Base-by-base conservation (phyloP, 2,329 filamentous ascomycete genomes). In the Cryphonectria japonica region DNA sequence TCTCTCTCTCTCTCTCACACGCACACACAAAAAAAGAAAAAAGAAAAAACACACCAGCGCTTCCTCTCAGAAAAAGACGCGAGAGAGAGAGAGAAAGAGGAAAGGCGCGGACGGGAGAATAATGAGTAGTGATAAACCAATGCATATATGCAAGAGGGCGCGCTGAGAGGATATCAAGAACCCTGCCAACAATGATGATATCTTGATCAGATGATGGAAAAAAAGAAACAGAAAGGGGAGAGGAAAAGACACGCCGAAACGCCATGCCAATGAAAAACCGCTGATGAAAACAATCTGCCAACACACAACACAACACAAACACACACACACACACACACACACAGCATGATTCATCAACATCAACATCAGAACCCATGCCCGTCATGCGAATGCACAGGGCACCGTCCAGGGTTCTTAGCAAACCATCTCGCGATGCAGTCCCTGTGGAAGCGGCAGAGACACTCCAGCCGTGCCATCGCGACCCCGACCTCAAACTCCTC, bases 321-420 rank as follows among this genome's bases (percentile, higher is more conserved):
- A 22, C 43, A 46, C 43, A 43, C 41, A 16, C 41, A 16, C 41
- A 16, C 9, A 16, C 41, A 16, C 41, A 43, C 41, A 34, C 34
- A 34, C 34, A 34, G 46, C 19, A 50, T 50, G 46, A 50, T n/a
- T 29, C 63, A 16, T 59, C 13, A 11, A 37, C 46, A 62, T 19
- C 57, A 29, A 26, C 65, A 50, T 77, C 72, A 85, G 76, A 85
- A 88, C 50, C 87, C 87, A 78, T 85, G 87, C 68, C 86, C 85
- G 75, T 89, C 87, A 77, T 91, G 89, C 76, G 91, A 88, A 78
- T 91, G 89, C 52, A 91, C 87, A 1, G 89, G 89, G 75, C 89
- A 92, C 70, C 88, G 82, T 2, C 89, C 89, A 1, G 88, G 89
- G 71, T 89, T 87, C 67, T 85, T 84, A 70, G 86, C 82, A 76